phyloP scores from a whole-genome alignment of 495 filamentous ascomycete species.

The Achaetomiella virescens region DNA sequence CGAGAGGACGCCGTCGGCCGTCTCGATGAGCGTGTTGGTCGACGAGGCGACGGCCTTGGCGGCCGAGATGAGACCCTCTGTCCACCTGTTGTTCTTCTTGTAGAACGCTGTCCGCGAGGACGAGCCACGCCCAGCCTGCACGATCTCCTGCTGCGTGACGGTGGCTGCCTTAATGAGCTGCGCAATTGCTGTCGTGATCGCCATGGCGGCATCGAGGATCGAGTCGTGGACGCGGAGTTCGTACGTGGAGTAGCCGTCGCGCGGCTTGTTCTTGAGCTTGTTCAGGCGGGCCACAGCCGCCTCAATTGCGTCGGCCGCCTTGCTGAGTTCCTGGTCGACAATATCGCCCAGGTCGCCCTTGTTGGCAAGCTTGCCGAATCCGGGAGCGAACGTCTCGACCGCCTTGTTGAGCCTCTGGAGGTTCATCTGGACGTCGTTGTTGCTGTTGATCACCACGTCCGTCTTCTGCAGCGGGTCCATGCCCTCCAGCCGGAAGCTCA shows the following conservation, averaged over 20 bases:
- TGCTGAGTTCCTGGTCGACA: constrained; percentile 84
- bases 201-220: constrained; percentile 88
- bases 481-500: constrained; percentile 87
- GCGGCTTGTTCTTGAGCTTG: constrained; percentile 87
- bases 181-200: constrained; percentile 93
- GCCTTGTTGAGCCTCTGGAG: constrained; percentile 87
- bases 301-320: constrained; percentile 92
- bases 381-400: constrained; percentile 83
- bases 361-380: constrained; percentile 69
- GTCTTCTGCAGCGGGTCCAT: constrained; percentile 84
- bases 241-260: constrained; percentile 92
- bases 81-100: constrained; percentile 98
- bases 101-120: constrained; percentile 93
- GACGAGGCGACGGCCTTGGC: constrained; percentile 90
- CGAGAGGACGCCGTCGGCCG: constrained; percentile 89
- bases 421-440: constrained; percentile 86
- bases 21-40: constrained; percentile 95
- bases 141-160: constrained; percentile 90
- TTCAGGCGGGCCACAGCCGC: constrained; percentile 82
- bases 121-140: constrained; percentile 85
- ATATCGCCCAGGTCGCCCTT: constrained; percentile 88
- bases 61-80: constrained; percentile 91
- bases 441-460: constrained; percentile 93
- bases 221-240: constrained; percentile 91
- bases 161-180: constrained; percentile 96